These are phyloP conservation scores for Penicillium sp. DNA, from an alignment of 2,329 filamentous ascomycete genomes.

Conservation along the genomic window DNA sequence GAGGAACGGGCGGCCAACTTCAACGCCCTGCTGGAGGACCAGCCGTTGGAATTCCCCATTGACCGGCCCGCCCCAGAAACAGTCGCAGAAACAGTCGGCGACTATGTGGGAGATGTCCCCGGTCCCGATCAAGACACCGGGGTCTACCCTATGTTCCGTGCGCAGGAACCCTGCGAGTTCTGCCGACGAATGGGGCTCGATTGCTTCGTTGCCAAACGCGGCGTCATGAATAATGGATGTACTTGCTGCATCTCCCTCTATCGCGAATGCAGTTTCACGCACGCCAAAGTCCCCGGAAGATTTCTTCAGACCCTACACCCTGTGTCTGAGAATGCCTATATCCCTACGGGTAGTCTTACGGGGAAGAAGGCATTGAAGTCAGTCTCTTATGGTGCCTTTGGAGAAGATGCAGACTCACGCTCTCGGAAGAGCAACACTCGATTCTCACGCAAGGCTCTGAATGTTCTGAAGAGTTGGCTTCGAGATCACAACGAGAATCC, in stretches of 20 bases:
- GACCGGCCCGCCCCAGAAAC: slow-evolving; percentile 20
- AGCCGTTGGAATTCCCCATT: slow-evolving; percentile 38
- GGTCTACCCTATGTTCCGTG: slow-evolving; percentile 42
- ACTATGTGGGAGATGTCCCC: slow-evolving; percentile 15
- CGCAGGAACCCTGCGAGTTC: slow-evolving; percentile 44
- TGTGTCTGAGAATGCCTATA: slow-evolving; percentile 40
- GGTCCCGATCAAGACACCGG: slow-evolving; percentile 25
- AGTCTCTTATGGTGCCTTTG: slow-evolving; percentile 29
- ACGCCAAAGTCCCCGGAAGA: slow-evolving; percentile 38
- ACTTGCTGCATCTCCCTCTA: slow-evolving; percentile 46
- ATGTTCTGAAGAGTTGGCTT: slow-evolving; percentile 78
- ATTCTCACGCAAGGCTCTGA: slow-evolving; percentile 74
- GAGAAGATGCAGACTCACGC: slow-evolving; percentile 36
- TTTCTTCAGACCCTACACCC: slow-evolving; percentile 43
- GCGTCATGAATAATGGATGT: slow-evolving; percentile 42
- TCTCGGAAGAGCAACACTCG: slow-evolving; percentile 63
- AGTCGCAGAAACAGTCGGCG: slow-evolving; percentile 17
- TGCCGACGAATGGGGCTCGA: slow-evolving; percentile 44
- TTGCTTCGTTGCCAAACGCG: slow-evolving; percentile 43
- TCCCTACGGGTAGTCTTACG: slow-evolving; percentile 35
- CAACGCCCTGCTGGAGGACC: slow-evolving; percentile 41
- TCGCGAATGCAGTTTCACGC: slow-evolving; percentile 45
- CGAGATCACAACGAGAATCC: slow-evolving; percentile 72
- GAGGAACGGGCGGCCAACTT: slow-evolving; percentile 36
- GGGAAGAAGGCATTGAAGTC: slow-evolving; percentile 41